Percentiles rank a stretch among this genome's conserved stretches.
Conservation (phyloP, 1,284 basidiomycete species). For the Puccinia polysora region DNA sequence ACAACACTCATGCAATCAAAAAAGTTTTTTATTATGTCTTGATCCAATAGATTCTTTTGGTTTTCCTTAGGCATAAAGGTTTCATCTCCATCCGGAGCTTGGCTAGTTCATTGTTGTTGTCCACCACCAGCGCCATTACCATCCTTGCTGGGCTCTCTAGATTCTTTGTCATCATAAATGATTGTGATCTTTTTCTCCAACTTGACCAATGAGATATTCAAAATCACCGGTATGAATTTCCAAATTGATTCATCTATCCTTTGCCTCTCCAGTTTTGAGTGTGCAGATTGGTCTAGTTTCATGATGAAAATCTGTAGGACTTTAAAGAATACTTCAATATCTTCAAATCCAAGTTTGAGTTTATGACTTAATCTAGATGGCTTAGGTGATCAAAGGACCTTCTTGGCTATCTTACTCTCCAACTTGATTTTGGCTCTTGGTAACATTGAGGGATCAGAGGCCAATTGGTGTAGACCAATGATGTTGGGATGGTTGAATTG, state of each 20-base stretch:
- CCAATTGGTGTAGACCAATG: too few relatives aligned
- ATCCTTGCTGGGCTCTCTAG: slow-evolving; percentile 25
- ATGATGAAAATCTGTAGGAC: slow-evolving; percentile 33
- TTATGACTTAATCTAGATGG: slow-evolving; percentile 31
- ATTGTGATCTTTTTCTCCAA: slow-evolving; percentile 41
- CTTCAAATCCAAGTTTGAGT: slow-evolving; percentile 38
- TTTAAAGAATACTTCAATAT: slow-evolving; percentile 39
- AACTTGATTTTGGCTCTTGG: slow-evolving; percentile 3
- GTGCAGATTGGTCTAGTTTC: slow-evolving; percentile 32
- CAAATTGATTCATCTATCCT: slow-evolving; percentile 40
- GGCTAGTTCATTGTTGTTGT: too few relatives aligned
- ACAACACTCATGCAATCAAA: too few relatives aligned
- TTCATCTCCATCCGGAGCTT: not conserved
- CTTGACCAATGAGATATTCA: slow-evolving; percentile 24
- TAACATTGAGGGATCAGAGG: too few relatives aligned
- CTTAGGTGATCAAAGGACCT: not conserved
- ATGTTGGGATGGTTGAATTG: not conserved
- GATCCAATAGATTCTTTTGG: slow-evolving; percentile 19
- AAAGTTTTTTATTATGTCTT: slow-evolving; percentile 26
- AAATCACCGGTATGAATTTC: slow-evolving; percentile 36
- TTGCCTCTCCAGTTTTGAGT: slow-evolving; percentile 27
- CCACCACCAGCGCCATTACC: too few relatives aligned
- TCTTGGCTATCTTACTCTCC: slow-evolving; percentile 13
- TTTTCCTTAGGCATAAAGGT: not conserved
- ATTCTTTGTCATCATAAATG: slow-evolving; percentile 42